Conservation (phyloP, 345 rosid genomes). For the Passiflora organensis region DNA sequence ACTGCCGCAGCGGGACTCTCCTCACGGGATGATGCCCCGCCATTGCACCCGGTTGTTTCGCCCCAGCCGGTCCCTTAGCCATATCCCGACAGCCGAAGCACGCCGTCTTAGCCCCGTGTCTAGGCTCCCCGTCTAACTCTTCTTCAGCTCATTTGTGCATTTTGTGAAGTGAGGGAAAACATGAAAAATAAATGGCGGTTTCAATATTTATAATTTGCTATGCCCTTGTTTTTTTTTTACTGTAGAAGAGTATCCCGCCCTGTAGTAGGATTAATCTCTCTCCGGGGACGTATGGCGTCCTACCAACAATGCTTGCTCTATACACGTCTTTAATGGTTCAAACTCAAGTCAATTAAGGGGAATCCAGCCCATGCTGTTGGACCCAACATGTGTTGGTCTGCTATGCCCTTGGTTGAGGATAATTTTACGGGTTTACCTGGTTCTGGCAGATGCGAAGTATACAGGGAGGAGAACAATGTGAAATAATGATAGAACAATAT, state of each 20-base stretch:
- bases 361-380: too few relatives aligned
- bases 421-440: neutral
- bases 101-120: constrained; percentile 8
- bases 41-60: neutral
- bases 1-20: constrained; percentile 53
- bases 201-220: neutral
- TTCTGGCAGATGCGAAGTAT: neutral
- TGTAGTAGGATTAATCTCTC: too few relatives aligned
- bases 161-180: neutral
- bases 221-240: too few relatives aligned
- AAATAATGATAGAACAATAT: neutral
- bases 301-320: too few relatives aligned
- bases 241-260: too few relatives aligned
- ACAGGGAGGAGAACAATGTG: neutral
- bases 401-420: neutral
- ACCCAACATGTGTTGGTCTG: too few relatives aligned
- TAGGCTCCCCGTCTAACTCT: constrained; percentile 4
- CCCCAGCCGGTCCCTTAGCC: constrained; percentile 25
- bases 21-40: constrained; percentile 5
- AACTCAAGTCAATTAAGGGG: too few relatives aligned
- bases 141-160: neutral
- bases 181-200: constrained; percentile 9
- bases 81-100: too few relatives aligned
- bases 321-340: too few relatives aligned
- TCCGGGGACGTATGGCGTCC: too few relatives aligned